These are phyloP conservation scores for Sedum album DNA, from an alignment of 164 flowering plant species.

Conservation along the genomic window DNA sequence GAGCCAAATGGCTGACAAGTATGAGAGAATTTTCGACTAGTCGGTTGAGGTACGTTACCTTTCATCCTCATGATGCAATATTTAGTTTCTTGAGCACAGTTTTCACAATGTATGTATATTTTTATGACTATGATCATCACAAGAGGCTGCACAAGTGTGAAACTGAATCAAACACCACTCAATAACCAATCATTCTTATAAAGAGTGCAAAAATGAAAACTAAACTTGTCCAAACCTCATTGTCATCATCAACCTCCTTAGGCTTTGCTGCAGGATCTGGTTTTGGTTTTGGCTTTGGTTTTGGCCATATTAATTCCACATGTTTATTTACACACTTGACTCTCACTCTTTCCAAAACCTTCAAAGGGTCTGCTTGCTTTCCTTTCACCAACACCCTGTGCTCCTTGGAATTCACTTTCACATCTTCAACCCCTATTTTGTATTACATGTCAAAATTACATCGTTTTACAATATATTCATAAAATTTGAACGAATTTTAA, in stretches of 20 bases:
- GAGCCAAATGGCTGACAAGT: too few species aligned
- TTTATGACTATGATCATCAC: slow-evolving; percentile 25
- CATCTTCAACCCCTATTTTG: slow-evolving; percentile 32
- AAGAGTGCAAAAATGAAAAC: not conserved
- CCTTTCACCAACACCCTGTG: slow-evolving; percentile 33
- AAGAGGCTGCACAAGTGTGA: slow-evolving; percentile 14
- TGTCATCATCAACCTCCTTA: slow-evolving; percentile 5
- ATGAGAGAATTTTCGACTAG: not conserved
- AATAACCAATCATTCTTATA: not conserved
- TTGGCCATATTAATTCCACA: slow-evolving; percentile 22
- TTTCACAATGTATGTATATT: slow-evolving; percentile 38
- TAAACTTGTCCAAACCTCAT: not conserved
- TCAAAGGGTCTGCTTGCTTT: slow-evolving; percentile 26
- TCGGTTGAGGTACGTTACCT: slow-evolving; percentile 18
- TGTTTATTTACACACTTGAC: slow-evolving; percentile 26
- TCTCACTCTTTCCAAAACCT: slow-evolving; percentile 25
- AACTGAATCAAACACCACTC: not conserved
- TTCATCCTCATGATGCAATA: slow-evolving; percentile 21
- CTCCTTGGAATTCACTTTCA: slow-evolving; percentile 19
- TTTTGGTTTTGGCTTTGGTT: slow-evolving; percentile 20
- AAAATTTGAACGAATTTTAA: too few species aligned
- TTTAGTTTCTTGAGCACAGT: slow-evolving; percentile 36
- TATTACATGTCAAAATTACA: not conserved
- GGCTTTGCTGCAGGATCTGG: slow-evolving; percentile 6
- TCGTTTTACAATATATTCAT: too few species aligned